A percentile compares a stretch with the other conserved stretches of the same genome.
These are phyloP conservation scores for Lumnitzera racemosa DNA, from an alignment of 345 rosid species.

Conservation along the genomic window DNA sequence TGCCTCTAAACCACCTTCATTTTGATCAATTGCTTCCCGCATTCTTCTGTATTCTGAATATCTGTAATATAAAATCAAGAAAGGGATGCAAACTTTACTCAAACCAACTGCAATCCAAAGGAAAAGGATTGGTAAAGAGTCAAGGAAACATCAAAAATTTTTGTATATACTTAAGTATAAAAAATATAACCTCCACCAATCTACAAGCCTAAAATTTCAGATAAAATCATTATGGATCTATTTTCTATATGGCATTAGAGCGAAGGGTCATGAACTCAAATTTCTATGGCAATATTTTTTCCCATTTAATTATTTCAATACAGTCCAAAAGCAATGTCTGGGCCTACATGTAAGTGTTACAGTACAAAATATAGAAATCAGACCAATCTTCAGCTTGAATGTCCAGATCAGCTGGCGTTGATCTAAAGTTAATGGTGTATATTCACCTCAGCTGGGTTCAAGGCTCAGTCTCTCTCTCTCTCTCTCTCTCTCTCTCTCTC, in stretches of 20 bases:
- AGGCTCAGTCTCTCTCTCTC: too few species aligned
- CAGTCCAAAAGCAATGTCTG: too few species aligned
- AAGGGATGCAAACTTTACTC: background rate
- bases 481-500: too few species aligned
- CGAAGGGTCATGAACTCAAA: too few species aligned
- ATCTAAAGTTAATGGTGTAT: too few species aligned
- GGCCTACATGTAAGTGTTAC: too few species aligned
- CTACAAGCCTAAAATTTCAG: background rate
- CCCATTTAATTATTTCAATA: too few species aligned
- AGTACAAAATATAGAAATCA: too few species aligned
- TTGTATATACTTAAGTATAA: background rate
- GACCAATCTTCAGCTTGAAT: too few species aligned
- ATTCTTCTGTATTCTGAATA: constrained; percentile 59
- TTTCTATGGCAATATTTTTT: too few species aligned
- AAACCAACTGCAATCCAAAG: background rate
- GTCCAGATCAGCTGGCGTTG: too few species aligned
- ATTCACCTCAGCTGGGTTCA: too few species aligned
- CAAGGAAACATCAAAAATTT: background rate
- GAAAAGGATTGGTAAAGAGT: background rate
- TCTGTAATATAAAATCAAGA: constrained; percentile 24
- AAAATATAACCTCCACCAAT: background rate
- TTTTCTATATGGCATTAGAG: background rate
- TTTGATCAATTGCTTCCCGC: constrained; percentile 60
- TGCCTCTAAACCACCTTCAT: constrained; percentile 84
- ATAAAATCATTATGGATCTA: background rate